Base-by-base conservation (phyloP, 2,329 filamentous ascomycete species). In the Xylariaceae sp. region DNA sequence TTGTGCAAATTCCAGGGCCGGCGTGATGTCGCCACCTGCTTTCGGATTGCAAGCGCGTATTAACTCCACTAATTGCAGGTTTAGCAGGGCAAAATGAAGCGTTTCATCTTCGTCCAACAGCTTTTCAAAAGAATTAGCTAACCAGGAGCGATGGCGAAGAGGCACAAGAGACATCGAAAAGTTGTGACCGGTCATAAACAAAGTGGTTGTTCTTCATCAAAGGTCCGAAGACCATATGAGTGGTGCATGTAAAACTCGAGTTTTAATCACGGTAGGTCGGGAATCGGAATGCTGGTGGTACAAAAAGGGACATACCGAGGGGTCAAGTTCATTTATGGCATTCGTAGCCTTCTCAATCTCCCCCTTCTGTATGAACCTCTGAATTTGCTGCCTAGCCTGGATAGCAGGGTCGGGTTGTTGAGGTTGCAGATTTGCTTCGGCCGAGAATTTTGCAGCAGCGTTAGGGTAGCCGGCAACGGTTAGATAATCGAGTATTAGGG, bases 221-320 rank as follows among this genome's bases (percentile, higher is more conserved):
- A 77, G 85, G 87, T 86, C 85, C 81, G 81, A 84, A 87, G 86
- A 83, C 81, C 81, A 85, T 98, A 95, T 91, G 95, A 92, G 95
- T 99, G 95, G 95, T 99, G 95, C 95, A 99, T 99, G 93, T 73
- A 82, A 96, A 93, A 89, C 82, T 83, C 79, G 71, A 73, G 71
- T 81, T 90, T 81, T 96, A 96, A 99, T 99, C 95, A 95, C 93
- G 77, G 84, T 82, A 84, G 57, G 65, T 59, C 44, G 48, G 47
- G 20, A 40, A 46, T 56, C 29, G 51, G 42, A 46, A 14, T 26
- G 10, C 29, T 42, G 51, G 50, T 48, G 54, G 2, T 44, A 45
- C 43, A 2, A 20, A 10, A 47, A 57, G 58, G 29, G 43, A 71
- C 90, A 77, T 87, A 99, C 95, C 84, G 95, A 87, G 65, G 92